A percentile compares a stretch with the other conserved stretches of the same genome.
These are phyloP conservation scores for Babesia bigemina DNA, from an alignment of 169 alveolate genomes.

Conservation along the genomic window DNA sequence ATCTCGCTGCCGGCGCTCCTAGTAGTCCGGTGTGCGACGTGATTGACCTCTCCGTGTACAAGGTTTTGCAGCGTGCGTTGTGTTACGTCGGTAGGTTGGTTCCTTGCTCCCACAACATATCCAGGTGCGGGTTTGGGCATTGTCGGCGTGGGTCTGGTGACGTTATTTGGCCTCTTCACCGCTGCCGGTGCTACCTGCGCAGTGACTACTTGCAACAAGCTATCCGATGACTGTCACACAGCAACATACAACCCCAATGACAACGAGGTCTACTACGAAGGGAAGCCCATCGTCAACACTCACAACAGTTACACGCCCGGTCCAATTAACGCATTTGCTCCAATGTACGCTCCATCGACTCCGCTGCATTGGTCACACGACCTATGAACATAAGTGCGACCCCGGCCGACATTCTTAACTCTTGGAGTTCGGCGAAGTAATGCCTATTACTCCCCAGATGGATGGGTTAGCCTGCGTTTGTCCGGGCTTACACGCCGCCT, in stretches of 20 bases:
- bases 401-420: too few relatives aligned
- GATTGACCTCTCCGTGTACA: slow-evolving; percentile 28
- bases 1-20: slow-evolving; percentile 16
- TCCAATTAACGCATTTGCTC: background rate
- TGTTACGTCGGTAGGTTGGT: slow-evolving; percentile 36
- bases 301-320: slow-evolving; percentile 28
- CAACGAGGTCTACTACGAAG: slow-evolving; percentile 38
- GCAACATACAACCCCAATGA: slow-evolving; percentile 5
- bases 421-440: too few relatives aligned
- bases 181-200: slow-evolving; percentile 58
- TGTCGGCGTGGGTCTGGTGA: slow-evolving; percentile 36
- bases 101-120: background rate
- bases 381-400: background rate
- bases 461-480: too few relatives aligned
- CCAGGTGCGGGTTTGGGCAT: slow-evolving; percentile 58
- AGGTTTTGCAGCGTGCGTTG: slow-evolving; percentile 31
- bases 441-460: too few relatives aligned
- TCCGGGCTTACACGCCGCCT: too few relatives aligned
- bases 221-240: slow-evolving; percentile 19
- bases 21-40: slow-evolving; percentile 14
- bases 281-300: background rate
- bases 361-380: slow-evolving; percentile 2
- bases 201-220: slow-evolving; percentile 40
- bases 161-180: slow-evolving; percentile 36
- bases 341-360: slow-evolving; percentile 3